Conservation (phyloP, 2,329 filamentous ascomycete genomes). For the Exophiala xenobiotica region DNA sequence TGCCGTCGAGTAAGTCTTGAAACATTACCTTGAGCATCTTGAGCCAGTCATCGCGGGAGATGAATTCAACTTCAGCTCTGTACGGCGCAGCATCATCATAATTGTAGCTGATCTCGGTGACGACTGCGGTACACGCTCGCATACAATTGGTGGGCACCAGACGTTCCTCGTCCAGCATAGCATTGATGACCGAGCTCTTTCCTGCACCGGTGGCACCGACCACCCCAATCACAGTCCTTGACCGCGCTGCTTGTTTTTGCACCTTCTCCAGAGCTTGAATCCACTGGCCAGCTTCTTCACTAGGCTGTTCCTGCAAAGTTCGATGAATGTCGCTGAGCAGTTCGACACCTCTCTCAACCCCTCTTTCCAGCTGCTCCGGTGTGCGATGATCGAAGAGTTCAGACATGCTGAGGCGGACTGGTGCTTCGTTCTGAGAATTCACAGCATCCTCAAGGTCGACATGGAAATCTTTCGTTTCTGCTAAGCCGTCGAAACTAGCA, state of each 20-base stretch:
- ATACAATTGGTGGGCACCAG: constrained; percentile 58
- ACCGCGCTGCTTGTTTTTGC: constrained; percentile 38
- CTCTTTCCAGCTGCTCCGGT: constrained; percentile 30
- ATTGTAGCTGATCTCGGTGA: constrained; percentile 62
- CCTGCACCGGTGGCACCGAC: constrained; percentile 63
- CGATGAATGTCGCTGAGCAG: constrained; percentile 38
- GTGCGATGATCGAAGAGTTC: constrained; percentile 18
- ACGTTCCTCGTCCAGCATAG: constrained; percentile 61
- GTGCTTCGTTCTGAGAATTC: not conserved
- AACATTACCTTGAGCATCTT: constrained; percentile 52
- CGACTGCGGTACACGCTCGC: constrained; percentile 61
- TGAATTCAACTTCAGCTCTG: constrained; percentile 59
- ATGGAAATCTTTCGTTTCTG: not conserved
- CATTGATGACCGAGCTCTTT: constrained; percentile 64
- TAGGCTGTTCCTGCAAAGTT: constrained; percentile 32
- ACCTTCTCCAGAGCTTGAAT: constrained; percentile 44
- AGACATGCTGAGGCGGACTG: constrained; percentile 9
- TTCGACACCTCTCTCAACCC: constrained; percentile 39
- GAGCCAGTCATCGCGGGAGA: constrained; percentile 53
- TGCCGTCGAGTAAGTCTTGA: constrained; percentile 47
- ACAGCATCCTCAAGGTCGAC: not conserved
- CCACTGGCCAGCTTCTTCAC: constrained; percentile 41
- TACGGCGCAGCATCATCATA: constrained; percentile 46
- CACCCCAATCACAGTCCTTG: constrained; percentile 51
- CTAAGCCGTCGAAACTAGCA: not conserved